These are phyloP conservation scores for Microcyclosporella mali DNA, from an alignment of 2,329 filamentous ascomycete species.

Conservation along the genomic window DNA sequence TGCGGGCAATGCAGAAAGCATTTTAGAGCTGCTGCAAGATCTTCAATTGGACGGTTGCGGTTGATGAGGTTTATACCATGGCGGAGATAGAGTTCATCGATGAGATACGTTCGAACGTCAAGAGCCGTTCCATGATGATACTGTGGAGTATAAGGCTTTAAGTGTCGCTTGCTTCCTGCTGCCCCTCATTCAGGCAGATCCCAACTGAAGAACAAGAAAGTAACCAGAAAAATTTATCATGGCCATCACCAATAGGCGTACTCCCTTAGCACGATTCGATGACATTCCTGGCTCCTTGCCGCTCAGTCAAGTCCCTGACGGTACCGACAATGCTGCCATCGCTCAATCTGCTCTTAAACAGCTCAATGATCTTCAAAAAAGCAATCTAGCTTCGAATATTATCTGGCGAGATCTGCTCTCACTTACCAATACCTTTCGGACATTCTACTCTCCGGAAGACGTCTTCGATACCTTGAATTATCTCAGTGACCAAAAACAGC, in stretches of 20 bases:
- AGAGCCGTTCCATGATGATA: too few species aligned
- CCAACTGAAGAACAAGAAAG: too few species aligned
- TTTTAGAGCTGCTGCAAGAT: too few species aligned
- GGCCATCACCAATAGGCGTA: neutral
- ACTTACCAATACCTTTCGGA: conserved; percentile 52
- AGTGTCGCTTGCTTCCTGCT: too few species aligned
- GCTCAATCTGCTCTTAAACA: conserved; percentile 10
- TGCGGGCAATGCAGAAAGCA: too few species aligned
- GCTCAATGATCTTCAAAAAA: conserved; percentile 14
- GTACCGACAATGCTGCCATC: conserved; percentile 12
- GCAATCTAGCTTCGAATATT: conserved; percentile 10
- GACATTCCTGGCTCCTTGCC: conserved; percentile 22
- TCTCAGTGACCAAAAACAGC: conserved; percentile 28
- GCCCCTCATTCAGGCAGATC: too few species aligned
- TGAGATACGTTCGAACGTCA: too few species aligned
- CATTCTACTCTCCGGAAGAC: conserved; percentile 42
- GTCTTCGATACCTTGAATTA: conserved; percentile 36
- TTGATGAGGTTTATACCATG: too few species aligned
- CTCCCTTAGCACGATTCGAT: conserved; percentile 11
- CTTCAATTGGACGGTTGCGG: too few species aligned
- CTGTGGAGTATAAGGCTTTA: too few species aligned
- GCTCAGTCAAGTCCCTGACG: conserved; percentile 9
- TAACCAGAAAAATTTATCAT: too few species aligned
- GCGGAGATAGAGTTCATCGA: too few species aligned
- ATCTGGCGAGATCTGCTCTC: conserved; percentile 54